These are phyloP conservation scores for Zarea fungicola DNA, from an alignment of 2,329 filamentous ascomycete genomes.

Conservation along the genomic window DNA sequence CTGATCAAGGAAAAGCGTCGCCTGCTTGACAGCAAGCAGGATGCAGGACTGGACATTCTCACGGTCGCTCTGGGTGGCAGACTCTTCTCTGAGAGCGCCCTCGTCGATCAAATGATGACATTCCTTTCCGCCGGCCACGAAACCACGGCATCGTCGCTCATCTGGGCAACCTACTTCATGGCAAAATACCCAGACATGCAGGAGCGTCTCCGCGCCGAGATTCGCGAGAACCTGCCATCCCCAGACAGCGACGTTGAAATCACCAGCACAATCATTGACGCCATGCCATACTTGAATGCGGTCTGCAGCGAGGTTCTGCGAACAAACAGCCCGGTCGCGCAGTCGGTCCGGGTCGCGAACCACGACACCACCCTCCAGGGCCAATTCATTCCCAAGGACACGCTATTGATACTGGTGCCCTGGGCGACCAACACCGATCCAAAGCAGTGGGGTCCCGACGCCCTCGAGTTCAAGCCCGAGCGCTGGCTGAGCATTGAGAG, in stretches of 20 bases:
- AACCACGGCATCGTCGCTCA: constrained; percentile 36
- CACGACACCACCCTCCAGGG: constrained; percentile 29
- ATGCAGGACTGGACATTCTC: constrained; percentile 31
- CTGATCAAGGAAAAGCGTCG: constrained; percentile 28
- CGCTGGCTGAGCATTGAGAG: constrained; percentile 28
- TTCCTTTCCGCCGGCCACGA: constrained; percentile 39
- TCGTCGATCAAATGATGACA: constrained; percentile 37
- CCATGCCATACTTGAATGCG: constrained; percentile 73
- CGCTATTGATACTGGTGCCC: constrained; percentile 27
- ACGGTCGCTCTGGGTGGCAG: constrained; percentile 28
- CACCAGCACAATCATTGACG: constrained; percentile 55
- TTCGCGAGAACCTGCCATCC: constrained; percentile 31
- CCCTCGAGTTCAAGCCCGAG: constrained; percentile 30
- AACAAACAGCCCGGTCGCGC: constrained; percentile 32
- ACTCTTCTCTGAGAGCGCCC: constrained; percentile 32
- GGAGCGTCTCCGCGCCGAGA: constrained; percentile 32
- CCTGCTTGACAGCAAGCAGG: constrained; percentile 19
- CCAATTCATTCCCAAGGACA: constrained; percentile 30
- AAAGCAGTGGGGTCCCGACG: constrained; percentile 31
- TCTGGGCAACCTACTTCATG: constrained; percentile 37
- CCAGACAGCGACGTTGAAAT: constrained; percentile 26
- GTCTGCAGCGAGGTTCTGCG: constrained; percentile 47
- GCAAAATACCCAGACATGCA: constrained; percentile 32
- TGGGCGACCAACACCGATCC: constrained; percentile 27
- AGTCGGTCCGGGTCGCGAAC: constrained; percentile 26